Base-by-base conservation (phyloP, 2,329 filamentous ascomycete species). In the Diaporthe sp. region DNA sequence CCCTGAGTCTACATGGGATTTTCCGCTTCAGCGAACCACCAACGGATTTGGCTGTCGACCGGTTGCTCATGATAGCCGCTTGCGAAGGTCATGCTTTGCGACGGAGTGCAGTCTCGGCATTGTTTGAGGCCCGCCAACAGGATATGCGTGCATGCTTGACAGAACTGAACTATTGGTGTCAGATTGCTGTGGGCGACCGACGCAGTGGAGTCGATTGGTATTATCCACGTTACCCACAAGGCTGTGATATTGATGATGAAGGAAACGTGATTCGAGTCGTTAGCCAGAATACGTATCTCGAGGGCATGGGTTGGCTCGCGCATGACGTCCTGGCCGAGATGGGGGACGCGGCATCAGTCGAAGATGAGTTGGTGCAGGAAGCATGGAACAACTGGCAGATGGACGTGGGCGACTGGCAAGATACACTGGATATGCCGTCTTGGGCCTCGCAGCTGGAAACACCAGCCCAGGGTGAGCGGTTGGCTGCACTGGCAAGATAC, bases 161-260 rank as follows among this genome's bases (percentile, higher is more conserved):
- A 74, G 95, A 98, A 77, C 89, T 99, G 39, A 93, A 98, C 82
- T 97, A 97, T 82, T 99, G 96, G 96, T 99, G 97, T 82, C 97
- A 99, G 82, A 95, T 98, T 84, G 95, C 94, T 0, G 92, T 99
- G 13, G 97, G 97, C 7, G 97, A 98, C 82, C 88, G 91, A n/a
- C 94, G 94, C 79, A 94, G 94, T 28, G 96, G 97, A 0, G 90
- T 98, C 60, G 94, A 96, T 80, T 99, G 97, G 96, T 94, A 98
- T 79, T 92, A 94, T 79, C 91, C 93, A 65, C 90, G 93, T 74
- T 96, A 93, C 92, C 94, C 94, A 12, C 90, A 89, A 60, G 94
- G 94, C 0, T 88, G 88, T 34, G 94, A 96, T 80, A 80, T 92
- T 4, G 92, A 96, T 79, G 86, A 90, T 71, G 83, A 92, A 60